Evolutionary conservation across 2,329 filamentous ascomycete species (phyloP).

Genomic region (Beauveria sp.): DNA sequence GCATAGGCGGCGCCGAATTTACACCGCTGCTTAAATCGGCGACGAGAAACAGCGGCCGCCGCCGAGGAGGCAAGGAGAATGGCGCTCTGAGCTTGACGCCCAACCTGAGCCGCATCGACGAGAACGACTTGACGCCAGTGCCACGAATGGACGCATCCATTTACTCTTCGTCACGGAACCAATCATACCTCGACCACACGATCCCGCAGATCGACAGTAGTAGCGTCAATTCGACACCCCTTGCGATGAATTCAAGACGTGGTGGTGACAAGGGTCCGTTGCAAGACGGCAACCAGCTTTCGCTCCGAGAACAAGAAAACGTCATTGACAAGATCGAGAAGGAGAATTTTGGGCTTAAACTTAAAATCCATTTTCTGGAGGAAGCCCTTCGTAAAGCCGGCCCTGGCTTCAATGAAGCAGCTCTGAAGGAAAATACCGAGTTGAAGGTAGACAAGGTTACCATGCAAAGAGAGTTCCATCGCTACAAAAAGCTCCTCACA

Average conservation of each 20-base stretch:
- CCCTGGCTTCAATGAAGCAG: constrained; percentile 80
- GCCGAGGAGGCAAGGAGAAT: constrained; percentile 56
- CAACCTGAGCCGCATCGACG: constrained; percentile 56
- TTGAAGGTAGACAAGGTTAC: constrained; percentile 89
- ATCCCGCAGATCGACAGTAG: constrained; percentile 69
- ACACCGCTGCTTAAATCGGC: constrained; percentile 83
- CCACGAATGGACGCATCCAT: constrained; percentile 67
- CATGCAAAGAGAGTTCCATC: constrained; percentile 78
- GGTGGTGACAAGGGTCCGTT: constrained; percentile 57
- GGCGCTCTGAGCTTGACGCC: constrained; percentile 58
- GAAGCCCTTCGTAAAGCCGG: constrained; percentile 82
- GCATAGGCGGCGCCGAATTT: constrained; percentile 69
- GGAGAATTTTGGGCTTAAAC: constrained; percentile 93
- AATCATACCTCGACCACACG: constrained; percentile 60
- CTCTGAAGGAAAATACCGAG: constrained; percentile 90
- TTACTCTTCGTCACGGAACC: constrained; percentile 57
- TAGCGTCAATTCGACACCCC: constrained; percentile 75
- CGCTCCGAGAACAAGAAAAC: constrained; percentile 88
- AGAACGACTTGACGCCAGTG: constrained; percentile 67
- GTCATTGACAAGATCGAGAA: constrained; percentile 95
- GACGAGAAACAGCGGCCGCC: constrained; percentile 63
- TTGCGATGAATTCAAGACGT: constrained; percentile 59
- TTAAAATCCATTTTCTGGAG: constrained; percentile 95
- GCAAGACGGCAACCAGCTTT: constrained; percentile 83
- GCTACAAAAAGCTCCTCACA: constrained; percentile 76